phyloP scores from a whole-genome alignment of 495 filamentous ascomycete species.

The Neurospora hispaniola region DNA sequence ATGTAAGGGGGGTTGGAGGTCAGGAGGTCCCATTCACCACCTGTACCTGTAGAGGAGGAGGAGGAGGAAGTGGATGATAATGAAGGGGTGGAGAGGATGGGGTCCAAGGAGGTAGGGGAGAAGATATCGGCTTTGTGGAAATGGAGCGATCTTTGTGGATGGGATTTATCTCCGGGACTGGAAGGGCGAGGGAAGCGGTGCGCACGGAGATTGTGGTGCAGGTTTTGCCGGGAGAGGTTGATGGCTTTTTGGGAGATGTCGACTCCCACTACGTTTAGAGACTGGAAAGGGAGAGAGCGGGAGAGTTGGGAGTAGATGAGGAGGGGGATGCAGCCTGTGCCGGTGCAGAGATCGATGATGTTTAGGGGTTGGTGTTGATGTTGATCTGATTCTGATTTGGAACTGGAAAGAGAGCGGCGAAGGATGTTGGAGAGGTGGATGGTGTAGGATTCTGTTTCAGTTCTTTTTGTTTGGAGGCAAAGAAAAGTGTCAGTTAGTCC shows the following conservation, averaged over 20 bases:
- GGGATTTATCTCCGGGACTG: background rate
- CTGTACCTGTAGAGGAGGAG: background rate
- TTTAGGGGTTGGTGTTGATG: conserved; percentile 26
- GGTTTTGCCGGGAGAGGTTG: conserved; percentile 49
- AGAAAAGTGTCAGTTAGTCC: background rate
- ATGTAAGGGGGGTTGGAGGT: conserved; percentile 91
- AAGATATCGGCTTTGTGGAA: conserved; percentile 52
- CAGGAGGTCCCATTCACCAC: conserved; percentile 51
- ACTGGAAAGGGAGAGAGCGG: background rate
- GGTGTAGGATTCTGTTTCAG: conserved; percentile 65
- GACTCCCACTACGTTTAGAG: conserved; percentile 32
- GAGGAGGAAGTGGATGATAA: background rate
- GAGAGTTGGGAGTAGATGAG: conserved; percentile 50
- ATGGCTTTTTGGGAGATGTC: conserved; percentile 56
- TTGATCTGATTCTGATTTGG: background rate
- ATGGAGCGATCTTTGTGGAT: conserved; percentile 14
- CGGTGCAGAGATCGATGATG: conserved; percentile 79
- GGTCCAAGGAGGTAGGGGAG: background rate
- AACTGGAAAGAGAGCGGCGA: background rate
- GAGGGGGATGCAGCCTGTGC: conserved; percentile 83
- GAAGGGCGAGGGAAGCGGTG: background rate
- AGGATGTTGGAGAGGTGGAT: conserved; percentile 43
- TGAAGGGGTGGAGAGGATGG: conserved; percentile 6
- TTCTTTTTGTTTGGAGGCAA: conserved; percentile 8
- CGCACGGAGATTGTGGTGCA: conserved; percentile 43